Conservation (phyloP, 345 rosid species). For the Dipteronia dyeriana region DNA sequence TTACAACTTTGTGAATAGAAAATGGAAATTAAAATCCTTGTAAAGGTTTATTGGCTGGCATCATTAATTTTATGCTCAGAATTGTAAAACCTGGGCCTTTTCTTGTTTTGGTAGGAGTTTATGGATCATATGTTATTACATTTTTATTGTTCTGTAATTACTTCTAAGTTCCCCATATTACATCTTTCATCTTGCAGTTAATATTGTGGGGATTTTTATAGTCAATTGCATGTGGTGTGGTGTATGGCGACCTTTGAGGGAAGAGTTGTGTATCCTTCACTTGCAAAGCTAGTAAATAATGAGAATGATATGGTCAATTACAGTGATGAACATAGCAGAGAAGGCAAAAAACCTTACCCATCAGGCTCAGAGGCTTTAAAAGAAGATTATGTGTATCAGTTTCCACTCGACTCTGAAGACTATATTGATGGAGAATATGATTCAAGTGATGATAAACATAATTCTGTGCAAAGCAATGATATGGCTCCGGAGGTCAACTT, state of each 20-base stretch:
- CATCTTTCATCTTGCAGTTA: not conserved
- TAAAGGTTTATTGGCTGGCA: not conserved
- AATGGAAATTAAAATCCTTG: not conserved
- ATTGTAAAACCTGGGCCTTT: not conserved
- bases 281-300: conserved; percentile 32
- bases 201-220: conserved; percentile 10
- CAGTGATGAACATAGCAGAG: conserved; percentile 37
- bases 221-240: conserved; percentile 14
- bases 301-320: conserved; percentile 20
- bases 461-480: conserved; percentile 16
- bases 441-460: conserved; percentile 41
- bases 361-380: conserved; percentile 35
- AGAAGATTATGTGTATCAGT: too few relatives aligned
- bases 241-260: conserved; percentile 44
- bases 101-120: not conserved
- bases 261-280: conserved; percentile 38
- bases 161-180: not conserved
- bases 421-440: conserved; percentile 60
- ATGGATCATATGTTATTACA: not conserved
- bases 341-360: conserved; percentile 25
- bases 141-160: not conserved
- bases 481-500: conserved; percentile 70
- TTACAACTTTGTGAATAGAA: not conserved
- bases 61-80: not conserved
- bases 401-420: conserved; percentile 51